Evolutionary conservation across 169 alveolate species (phyloP), one percentile per base, ranked within the genome.

Genomic region (Perkinsus olseni): DNA sequence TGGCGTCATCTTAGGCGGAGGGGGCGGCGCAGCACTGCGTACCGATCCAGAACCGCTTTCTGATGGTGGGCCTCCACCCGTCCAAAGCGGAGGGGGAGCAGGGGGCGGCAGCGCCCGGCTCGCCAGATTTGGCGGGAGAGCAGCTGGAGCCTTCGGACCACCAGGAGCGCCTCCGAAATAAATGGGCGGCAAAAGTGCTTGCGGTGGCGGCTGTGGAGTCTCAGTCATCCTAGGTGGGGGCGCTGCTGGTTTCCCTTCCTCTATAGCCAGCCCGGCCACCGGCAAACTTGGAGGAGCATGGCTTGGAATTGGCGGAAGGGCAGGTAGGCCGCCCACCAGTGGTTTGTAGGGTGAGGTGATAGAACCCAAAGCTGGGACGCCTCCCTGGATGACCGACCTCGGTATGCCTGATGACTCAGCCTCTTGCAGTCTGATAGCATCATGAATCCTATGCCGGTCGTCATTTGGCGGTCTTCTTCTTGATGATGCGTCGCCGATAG

Each of bases 171-270:
- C n/a, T 10, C 51, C 51, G 34, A 91, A 91, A 48, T 91, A 91
- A 48, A 91, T 91, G 38, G 92, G 92, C 6, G 92, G 92, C 38
- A 91, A 48, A 45, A 91, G 51, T 8, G 38, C 92, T 50, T 91
- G 92, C 1, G 92, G 92, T 34, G 92, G 92, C 62, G 92, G 92
- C 62, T 45, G 6, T 45, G 40, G 39, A 39, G 92, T 50, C 92
- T 91, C 40, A 6, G 92, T 50, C 74, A 38, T 38, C 38, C 92
- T 48, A 24, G 92, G 92, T 20, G 92, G 92, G 6, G 92, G 92
- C 74, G 62, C 74, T 34, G 92, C 92, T 48, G 74, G 50, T 34
- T 39, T 45, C 36, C 38, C 38, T 10, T 13, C 45, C 50, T 38
- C 92, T 36, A 28, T 21, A 4, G 39, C 92, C 20, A 38, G 92